Percentiles rank a stretch among this genome's conserved stretches.
Conservation (phyloP, 306 rosid genomes). For the Datisca glomerata region DNA sequence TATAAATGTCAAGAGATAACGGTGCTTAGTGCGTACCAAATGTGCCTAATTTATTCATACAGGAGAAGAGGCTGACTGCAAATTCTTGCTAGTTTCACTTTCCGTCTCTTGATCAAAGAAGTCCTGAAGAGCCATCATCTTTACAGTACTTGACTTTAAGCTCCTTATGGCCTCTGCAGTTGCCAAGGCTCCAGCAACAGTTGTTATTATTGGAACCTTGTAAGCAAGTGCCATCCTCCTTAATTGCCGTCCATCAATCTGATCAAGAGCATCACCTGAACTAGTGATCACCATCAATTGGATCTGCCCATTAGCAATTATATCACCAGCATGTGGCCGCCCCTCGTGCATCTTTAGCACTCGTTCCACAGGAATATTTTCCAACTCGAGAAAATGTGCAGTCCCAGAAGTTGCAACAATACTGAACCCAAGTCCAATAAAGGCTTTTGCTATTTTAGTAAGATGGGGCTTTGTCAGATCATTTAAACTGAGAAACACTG, state of each 20-base stretch:
- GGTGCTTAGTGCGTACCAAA: background rate
- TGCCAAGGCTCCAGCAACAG: constrained; percentile 87
- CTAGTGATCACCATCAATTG: constrained; percentile 96
- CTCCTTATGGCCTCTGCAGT: constrained; percentile 88
- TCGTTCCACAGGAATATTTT: constrained; percentile 49
- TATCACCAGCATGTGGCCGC: constrained; percentile 89
- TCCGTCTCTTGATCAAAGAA: constrained; percentile 28
- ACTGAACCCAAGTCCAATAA: constrained; percentile 45
- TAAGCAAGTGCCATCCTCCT: constrained; percentile 83
- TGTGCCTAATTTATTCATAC: constrained; percentile 7
- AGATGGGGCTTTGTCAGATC: constrained; percentile 85
- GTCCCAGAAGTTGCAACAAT: constrained; percentile 91
- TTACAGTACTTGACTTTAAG: constrained; percentile 45
- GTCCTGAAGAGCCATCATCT: constrained; percentile 96
- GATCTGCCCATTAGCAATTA: constrained; percentile 86
- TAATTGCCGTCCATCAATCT: constrained; percentile 78
- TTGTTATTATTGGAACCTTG: constrained; percentile 89
- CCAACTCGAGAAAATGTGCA: constrained; percentile 49
- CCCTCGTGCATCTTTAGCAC: constrained; percentile 95
- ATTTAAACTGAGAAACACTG: constrained; percentile 78
- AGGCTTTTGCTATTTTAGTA: constrained; percentile 65
- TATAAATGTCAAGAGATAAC: too few species aligned
- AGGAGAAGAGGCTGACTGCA: constrained; percentile 29
- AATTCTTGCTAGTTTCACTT: constrained; percentile 16
- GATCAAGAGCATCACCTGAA: constrained; percentile 83